These are phyloP conservation scores for Barnettozyma hawaiiensis DNA, from an alignment of 1,139 yeast genomes.

Conservation along the genomic window DNA sequence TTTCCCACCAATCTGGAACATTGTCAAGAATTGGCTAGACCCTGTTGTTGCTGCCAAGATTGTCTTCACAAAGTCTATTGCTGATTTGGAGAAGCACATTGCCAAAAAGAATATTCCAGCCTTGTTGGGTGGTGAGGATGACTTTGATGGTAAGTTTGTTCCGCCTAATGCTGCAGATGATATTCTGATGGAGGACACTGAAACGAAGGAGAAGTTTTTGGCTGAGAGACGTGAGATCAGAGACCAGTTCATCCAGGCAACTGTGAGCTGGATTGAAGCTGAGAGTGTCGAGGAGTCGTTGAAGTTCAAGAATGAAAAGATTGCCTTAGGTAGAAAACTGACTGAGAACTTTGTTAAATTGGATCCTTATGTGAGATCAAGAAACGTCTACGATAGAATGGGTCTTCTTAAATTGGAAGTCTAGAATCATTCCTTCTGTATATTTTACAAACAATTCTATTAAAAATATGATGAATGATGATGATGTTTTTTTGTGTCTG, in stretches of 20 bases:
- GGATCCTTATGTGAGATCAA: slow-evolving; percentile 71
- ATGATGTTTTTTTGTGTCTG: not conserved
- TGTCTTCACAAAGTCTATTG: slow-evolving; percentile 55
- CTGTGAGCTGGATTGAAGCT: slow-evolving; percentile 65
- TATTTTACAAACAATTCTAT: not conserved
- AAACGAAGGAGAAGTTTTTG: slow-evolving; percentile 35
- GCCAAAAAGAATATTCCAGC: slow-evolving; percentile 49
- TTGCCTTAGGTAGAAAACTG: slow-evolving; percentile 43
- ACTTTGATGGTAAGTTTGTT: slow-evolving; percentile 47
- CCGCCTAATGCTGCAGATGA: slow-evolving; percentile 51
- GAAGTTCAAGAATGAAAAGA: slow-evolving; percentile 41
- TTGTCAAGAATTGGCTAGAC: slow-evolving; percentile 81
- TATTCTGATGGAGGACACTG: slow-evolving; percentile 37
- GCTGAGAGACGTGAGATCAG: slow-evolving; percentile 45
- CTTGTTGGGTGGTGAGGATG: slow-evolving; percentile 63
- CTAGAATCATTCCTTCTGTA: not conserved
- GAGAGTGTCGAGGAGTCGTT: slow-evolving; percentile 38
- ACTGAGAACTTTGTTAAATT: slow-evolving; percentile 51
- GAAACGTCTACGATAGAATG: slow-evolving; percentile 59
- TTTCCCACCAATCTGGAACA: slow-evolving; percentile 79
- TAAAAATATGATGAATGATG: not conserved
- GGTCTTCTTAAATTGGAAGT: slow-evolving; percentile 34
- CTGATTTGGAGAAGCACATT: slow-evolving; percentile 56
- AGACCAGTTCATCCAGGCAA: slow-evolving; percentile 47
- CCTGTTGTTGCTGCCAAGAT: slow-evolving; percentile 85